These are phyloP conservation scores for Pythium dissimile DNA, from an alignment of 352 stramenopile genomes.

Conservation along the genomic window DNA sequence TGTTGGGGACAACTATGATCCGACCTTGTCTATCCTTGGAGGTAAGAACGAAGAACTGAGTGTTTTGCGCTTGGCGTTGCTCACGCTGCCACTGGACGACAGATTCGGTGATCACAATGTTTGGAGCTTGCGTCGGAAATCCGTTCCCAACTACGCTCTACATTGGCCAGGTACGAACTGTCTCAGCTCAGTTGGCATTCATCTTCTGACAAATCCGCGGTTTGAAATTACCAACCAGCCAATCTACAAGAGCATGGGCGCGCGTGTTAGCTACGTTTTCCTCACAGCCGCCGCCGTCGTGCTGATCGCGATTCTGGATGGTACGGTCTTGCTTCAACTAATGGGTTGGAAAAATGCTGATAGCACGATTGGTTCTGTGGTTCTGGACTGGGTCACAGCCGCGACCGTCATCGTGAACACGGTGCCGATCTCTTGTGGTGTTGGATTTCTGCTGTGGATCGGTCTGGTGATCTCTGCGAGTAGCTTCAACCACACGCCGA, in stretches of 20 bases:
- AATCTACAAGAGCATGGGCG: constrained; percentile 50
- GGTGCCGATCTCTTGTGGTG: constrained; percentile 35
- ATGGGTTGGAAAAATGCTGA: not conserved
- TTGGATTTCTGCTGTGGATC: constrained; percentile 49
- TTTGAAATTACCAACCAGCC: constrained; percentile 6
- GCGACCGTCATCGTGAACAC: constrained; percentile 31
- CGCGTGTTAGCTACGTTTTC: constrained; percentile 33
- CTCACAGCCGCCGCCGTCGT: constrained; percentile 25
- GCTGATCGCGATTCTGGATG: constrained; percentile 32
- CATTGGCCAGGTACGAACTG: constrained; percentile 31
- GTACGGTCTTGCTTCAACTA: not conserved
- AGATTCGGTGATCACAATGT: constrained; percentile 36
- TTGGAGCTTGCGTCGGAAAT: constrained; percentile 35
- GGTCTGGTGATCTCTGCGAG: constrained; percentile 40
- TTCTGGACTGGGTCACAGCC: constrained; percentile 1
- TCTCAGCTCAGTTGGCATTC: too few species aligned
- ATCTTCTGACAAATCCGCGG: not conserved
- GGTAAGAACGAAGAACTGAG: constrained; percentile 1
- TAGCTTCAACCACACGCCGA: constrained; percentile 35
- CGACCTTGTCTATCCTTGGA: constrained; percentile 27
- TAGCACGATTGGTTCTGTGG: not conserved
- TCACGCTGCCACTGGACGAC: not conserved
- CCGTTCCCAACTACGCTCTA: constrained; percentile 42
- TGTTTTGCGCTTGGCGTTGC: not conserved
- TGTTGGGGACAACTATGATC: constrained; percentile 41